Evolutionary conservation across 2,329 filamentous ascomycete species (phyloP).

Genomic region (Aspergillus sp.): DNA sequence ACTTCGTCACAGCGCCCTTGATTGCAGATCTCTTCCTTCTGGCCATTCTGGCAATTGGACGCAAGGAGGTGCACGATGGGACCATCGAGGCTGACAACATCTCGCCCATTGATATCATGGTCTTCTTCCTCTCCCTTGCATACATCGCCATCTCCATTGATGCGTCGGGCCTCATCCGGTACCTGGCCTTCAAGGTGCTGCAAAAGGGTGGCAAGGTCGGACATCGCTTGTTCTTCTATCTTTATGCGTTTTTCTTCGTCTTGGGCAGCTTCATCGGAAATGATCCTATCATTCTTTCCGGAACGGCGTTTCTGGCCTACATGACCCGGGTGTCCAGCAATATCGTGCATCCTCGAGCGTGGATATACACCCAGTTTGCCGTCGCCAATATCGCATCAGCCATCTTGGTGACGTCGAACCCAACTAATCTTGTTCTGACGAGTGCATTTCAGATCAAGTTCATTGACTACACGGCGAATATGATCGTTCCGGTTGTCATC

Average conservation of each 20-base stretch:
- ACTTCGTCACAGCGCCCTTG: conserved; percentile 69
- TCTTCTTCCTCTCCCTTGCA: conserved; percentile 70
- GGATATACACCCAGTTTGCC: conserved; percentile 72
- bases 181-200: conserved; percentile 68
- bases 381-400: conserved; percentile 73
- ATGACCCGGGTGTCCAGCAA: conserved; percentile 75
- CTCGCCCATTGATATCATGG: conserved; percentile 69
- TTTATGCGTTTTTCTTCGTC: conserved; percentile 70
- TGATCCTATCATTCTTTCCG: conserved; percentile 72
- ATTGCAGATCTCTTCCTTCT: conserved; percentile 71
- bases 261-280: conserved; percentile 71
- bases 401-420: conserved; percentile 75
- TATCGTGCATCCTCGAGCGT: conserved; percentile 68
- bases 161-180: conserved; percentile 71
- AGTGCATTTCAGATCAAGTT: conserved; percentile 72
- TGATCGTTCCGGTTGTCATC: conserved; percentile 70
- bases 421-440: conserved; percentile 72
- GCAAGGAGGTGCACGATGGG: conserved; percentile 66
- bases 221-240: conserved; percentile 68
- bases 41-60: conserved; percentile 67
- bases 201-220: conserved; percentile 67
- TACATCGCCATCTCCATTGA: conserved; percentile 79
- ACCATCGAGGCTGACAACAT: conserved; percentile 67
- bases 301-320: conserved; percentile 72
- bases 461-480: conserved; percentile 72